Base-by-base conservation (phyloP, 169 alveolate genomes). In the Pseudocohnilembus persalinus region DNA sequence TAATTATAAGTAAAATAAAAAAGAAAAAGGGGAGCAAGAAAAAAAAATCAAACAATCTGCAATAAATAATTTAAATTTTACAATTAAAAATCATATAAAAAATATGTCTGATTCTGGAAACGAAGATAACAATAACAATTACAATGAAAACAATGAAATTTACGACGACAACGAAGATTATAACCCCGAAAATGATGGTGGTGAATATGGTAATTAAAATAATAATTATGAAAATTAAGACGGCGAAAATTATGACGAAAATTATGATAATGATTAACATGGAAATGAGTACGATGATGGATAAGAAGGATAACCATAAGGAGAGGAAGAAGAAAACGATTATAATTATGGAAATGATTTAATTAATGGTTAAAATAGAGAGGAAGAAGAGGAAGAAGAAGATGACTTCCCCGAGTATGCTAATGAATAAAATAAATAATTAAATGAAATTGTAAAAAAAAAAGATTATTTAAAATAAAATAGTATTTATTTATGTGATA, bases 381-480 rank as follows among this genome's bases (percentile, higher is more conserved):
- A 32, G 28, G 77, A 75, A 1, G 86, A 82, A n/a, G 88, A 82
- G 30, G 91, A 87, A 20, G 88, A 87, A 27, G 91, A 87, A 31
- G 91, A 87, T 34, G 91, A 87, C 77, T 87, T 96, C 88, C 98
- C 98, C 27, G 97, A 91, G 32, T 96, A 94, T 83, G 98, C 98
- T 72, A 96, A 95, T 88, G 97, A 96, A 82, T 90, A 94, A 64
- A 96, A 95, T 89, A 96, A 96, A 68, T 94, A 92, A 79, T 90
- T 95, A 33, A 93, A 95, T 92, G 92, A 91, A 64, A 94, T 93
- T 77, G 96, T 94, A 87, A 79, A 81, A 0, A 64, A 72, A 33
- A 74, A 76, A 6, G 65, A 83, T 80, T n/a, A 83, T 77, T 77
- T 81, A 32, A 64, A 65, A 63, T 81, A 73, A 73, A 73, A 28